Evolutionary conservation across 306 rosid genomes (phyloP), one percentile per base, ranked within the genome.

Genomic region (Arachis stenosperma): DNA sequence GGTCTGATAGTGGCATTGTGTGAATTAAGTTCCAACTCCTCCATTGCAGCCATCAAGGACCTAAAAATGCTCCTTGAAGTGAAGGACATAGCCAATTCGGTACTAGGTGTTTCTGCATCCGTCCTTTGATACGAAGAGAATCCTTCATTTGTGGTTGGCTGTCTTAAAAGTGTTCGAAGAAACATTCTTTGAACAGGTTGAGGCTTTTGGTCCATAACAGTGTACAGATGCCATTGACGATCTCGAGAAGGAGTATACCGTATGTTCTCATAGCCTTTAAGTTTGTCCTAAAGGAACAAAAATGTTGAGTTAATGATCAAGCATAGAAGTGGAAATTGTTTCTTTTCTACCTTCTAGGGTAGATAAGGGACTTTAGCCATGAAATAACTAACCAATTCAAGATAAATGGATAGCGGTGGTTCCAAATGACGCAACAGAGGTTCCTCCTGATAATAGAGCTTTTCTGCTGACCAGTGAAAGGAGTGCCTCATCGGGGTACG

Each of bases 401-500:
- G 99, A 75, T 95, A 95, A 73, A 91, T 95, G 71, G 99, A 95
- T 59, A 95, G 87, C 5, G 99, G 99, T 70, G 99, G 99, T 74
- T 95, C 99, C 62, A 95, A 85, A 80, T 95, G 98, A 64, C 99
- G 99, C 88, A 94, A 61, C 61, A 91, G 84, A 75, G 99, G 96
- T 75, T 91, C 95, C 84, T 94, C 99, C 67, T 84, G 91, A 6
- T 84, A 94, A 77, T 87, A 79, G 50, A 58, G 84, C 80, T 88
- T 94, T 79, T 89, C 96, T 12, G 85, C 67, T 10, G 95, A 91
- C 99, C 96, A 91, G 84, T 91, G 95, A 81, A 94, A 91, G 69
- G 99, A 94, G 87, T 94, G 99, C 88, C 99, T 91, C 97, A 94
- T 94, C n/a, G 99, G 99, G 42, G 99, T 77, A 65, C 99, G 91